Conservation (phyloP, 345 rosid genomes). For the Excoecaria agallocha region DNA sequence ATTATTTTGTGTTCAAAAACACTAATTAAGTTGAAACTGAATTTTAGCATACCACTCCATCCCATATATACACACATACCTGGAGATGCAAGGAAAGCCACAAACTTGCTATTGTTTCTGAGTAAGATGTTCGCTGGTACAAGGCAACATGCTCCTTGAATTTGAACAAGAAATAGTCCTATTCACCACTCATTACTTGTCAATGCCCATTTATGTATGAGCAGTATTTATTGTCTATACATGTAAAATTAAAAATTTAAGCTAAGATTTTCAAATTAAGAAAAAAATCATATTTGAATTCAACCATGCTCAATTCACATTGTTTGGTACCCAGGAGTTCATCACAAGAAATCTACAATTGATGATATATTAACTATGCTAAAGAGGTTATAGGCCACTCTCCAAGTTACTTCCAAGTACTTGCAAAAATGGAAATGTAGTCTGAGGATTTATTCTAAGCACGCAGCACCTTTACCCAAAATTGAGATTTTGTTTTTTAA, state of each 20-base stretch:
- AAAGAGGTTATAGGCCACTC: neutral
- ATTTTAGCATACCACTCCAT: neutral
- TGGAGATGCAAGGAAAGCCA: constrained; percentile 98
- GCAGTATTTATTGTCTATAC: neutral
- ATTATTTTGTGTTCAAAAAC: neutral
- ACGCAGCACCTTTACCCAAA: neutral
- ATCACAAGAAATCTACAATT: neutral
- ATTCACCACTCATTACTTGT: constrained; percentile 25
- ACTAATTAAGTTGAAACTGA: neutral
- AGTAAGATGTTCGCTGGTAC: constrained; percentile 80
- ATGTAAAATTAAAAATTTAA: neutral
- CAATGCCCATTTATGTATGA: neutral
- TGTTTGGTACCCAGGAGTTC: neutral
- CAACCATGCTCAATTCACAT: neutral
- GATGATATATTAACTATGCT: neutral
- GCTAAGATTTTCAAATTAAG: neutral
- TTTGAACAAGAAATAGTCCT: constrained; percentile 61
- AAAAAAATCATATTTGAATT: neutral
- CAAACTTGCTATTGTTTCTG: constrained; percentile 77
- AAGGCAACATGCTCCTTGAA: constrained; percentile 55
- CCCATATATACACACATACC: constrained; percentile 36
- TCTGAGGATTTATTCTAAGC: neutral
- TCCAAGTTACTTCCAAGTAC: neutral
- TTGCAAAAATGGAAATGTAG: neutral
- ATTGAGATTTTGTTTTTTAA: no score